Percentiles rank a stretch among this genome's conserved stretches.
These are phyloP conservation scores for Globisporangium cylindrosporum DNA, from an alignment of 352 stramenopile genomes.

Conservation along the genomic window DNA sequence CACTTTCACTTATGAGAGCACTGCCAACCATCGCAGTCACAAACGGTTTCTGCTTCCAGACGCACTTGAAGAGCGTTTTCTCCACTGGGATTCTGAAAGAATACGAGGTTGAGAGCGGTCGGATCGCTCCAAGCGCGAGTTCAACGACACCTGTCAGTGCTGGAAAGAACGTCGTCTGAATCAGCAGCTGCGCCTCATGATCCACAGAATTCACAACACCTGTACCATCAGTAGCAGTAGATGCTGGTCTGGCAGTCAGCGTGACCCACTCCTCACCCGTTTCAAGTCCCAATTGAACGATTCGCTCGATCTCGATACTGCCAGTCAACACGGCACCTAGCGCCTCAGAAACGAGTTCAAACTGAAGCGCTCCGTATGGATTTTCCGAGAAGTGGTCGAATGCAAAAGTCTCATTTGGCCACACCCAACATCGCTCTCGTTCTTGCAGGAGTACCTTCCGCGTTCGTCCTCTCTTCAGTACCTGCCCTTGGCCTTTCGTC, in stretches of 20 bases:
- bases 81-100: background rate
- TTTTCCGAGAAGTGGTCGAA: background rate
- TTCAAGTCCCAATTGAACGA: background rate
- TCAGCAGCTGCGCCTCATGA: background rate
- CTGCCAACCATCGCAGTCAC: background rate
- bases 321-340: background rate
- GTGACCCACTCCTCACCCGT: slow-evolving; percentile 9
- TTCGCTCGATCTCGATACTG: background rate
- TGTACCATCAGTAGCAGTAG: background rate
- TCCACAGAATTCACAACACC: background rate
- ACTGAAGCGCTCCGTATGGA: background rate
- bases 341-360: slow-evolving; percentile 7
- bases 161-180: slow-evolving; percentile 1
- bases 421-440: slow-evolving; percentile 18
- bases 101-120: background rate
- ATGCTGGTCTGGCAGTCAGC: background rate
- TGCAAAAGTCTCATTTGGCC: slow-evolving; percentile 26
- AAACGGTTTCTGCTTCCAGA: slow-evolving; percentile 6
- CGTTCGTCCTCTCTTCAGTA: slow-evolving; percentile 4
- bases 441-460: background rate
- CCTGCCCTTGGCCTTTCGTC: background rate
- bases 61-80: slow-evolving; percentile 11
- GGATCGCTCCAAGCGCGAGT: background rate
- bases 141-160: slow-evolving; percentile 6
- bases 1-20: too few relatives aligned